A percentile compares a stretch with the other conserved stretches of the same genome.
Evolutionary conservation across 2,329 filamentous ascomycete genomes (phyloP).

Genomic region (Parascedosporium putredinis): DNA sequence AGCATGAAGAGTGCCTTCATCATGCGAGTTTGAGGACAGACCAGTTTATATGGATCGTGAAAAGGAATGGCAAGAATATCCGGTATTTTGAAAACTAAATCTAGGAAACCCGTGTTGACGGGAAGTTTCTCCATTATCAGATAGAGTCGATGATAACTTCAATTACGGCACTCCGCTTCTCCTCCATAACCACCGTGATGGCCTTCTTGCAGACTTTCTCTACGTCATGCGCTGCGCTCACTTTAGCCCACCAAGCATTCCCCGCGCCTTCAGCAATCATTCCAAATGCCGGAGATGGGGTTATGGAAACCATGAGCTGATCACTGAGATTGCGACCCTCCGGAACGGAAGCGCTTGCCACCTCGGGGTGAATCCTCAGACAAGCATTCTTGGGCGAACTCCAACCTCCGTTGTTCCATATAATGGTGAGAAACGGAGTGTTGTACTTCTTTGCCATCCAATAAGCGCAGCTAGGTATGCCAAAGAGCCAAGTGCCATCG

Average conservation of each 20-base stretch:
- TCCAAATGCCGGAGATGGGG: constrained; percentile 13
- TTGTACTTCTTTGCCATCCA: constrained; percentile 13
- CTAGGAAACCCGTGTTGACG: too few relatives aligned
- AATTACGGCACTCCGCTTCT: constrained; percentile 13
- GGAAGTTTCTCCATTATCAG: not conserved
- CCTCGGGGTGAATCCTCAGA: constrained; percentile 13
- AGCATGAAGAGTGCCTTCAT: too few relatives aligned
- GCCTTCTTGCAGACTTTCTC: constrained; percentile 12
- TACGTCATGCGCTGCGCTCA: constrained; percentile 10
- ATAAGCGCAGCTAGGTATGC: constrained; percentile 13
- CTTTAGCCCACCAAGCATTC: constrained; percentile 13
- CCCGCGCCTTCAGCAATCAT: constrained; percentile 15
- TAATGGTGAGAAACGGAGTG: constrained; percentile 13
- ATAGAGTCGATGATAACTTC: constrained; percentile 12
- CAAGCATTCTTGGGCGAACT: constrained; percentile 12
- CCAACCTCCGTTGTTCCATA: constrained; percentile 15
- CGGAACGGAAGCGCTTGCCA: constrained; percentile 2
- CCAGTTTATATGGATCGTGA: too few relatives aligned
- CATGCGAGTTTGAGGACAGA: too few relatives aligned
- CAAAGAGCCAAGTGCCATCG: constrained; percentile 14
- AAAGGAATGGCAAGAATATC: too few relatives aligned
- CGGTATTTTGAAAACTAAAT: too few relatives aligned
- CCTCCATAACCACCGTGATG: constrained; percentile 11
- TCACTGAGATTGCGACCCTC: constrained; percentile 10
- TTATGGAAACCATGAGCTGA: constrained; percentile 11